phyloP scores from a whole-genome alignment of 306 rosid genomes.

The Astragalus glycyphyllos region DNA sequence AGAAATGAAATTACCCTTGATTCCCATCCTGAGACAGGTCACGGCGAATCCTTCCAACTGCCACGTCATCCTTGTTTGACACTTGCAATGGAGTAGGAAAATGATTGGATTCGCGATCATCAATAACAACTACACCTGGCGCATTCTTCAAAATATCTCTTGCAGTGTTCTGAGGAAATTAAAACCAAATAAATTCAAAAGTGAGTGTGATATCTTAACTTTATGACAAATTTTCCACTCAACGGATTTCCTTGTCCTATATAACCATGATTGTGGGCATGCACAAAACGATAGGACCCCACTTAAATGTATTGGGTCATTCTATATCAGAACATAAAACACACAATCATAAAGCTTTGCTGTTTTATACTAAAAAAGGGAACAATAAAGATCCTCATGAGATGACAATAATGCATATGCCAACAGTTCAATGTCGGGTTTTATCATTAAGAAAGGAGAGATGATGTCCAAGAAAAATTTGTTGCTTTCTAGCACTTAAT shows the following conservation, averaged over 20 bases:
- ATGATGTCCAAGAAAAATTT: not conserved
- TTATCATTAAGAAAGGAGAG: not conserved
- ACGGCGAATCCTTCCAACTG: conserved; percentile 90
- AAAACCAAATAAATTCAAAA: conserved; percentile 34
- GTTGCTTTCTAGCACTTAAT: not conserved
- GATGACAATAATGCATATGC: conserved; percentile 22
- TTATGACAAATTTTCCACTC: not conserved
- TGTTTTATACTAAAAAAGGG: conserved; percentile 3
- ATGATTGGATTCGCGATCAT: conserved; percentile 74
- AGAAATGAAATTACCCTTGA: conserved; percentile 60
- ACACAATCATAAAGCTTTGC: not conserved
- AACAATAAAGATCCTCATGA: not conserved
- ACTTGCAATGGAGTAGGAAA: conserved; percentile 97
- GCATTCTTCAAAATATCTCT: conserved; percentile 82
- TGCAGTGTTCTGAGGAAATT: conserved; percentile 66
- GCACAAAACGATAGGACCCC: conserved; percentile 5
- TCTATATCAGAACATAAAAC: conserved; percentile 7
- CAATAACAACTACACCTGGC: conserved; percentile 89
- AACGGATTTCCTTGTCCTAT: conserved; percentile 2
- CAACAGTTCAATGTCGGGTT: conserved; percentile 18
- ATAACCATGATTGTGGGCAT: conserved; percentile 2
- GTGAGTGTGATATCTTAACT: not conserved
- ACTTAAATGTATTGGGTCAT: conserved; percentile 20
- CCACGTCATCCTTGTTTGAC: conserved; percentile 90
- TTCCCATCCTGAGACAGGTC: conserved; percentile 91